Percentiles rank a stretch among this genome's conserved stretches.
These are phyloP conservation scores for Kokia cookei DNA, from an alignment of 441 rosid species.

Conservation along the genomic window DNA sequence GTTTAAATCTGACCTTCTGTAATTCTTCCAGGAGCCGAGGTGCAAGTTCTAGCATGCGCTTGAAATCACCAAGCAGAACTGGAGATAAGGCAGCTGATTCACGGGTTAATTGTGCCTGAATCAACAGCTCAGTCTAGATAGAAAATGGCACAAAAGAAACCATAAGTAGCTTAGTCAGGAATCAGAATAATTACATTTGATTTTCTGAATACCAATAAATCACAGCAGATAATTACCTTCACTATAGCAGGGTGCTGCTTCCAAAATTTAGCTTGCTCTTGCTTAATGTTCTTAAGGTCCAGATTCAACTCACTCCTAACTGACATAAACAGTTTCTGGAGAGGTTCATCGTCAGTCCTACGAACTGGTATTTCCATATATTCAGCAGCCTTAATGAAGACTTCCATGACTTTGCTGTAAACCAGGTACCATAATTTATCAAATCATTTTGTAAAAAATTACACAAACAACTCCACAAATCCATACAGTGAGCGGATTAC, in stretches of 20 bases:
- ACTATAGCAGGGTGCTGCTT: constrained; percentile 97
- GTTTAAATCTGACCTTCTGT: constrained; percentile 56
- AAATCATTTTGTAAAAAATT: background rate
- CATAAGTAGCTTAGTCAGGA: background rate
- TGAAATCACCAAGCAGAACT: constrained; percentile 73
- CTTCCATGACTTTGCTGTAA: constrained; percentile 97
- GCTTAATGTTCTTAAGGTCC: constrained; percentile 93
- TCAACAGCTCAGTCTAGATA: constrained; percentile 86
- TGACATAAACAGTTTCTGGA: constrained; percentile 89
- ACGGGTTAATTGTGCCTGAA: constrained; percentile 94
- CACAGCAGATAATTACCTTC: constrained; percentile 46
- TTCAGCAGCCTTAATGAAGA: constrained; percentile 94
- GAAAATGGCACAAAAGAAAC: constrained; percentile 14
- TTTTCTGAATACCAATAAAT: constrained; percentile 8
- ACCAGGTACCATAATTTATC: constrained; percentile 9
- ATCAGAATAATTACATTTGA: too few species aligned
- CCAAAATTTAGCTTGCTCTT: constrained; percentile 99
- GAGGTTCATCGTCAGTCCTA: constrained; percentile 93
- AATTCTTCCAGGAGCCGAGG: constrained; percentile 97
- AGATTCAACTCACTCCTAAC: constrained; percentile 96
- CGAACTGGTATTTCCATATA: constrained; percentile 96
- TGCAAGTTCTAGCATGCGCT: constrained; percentile 85
- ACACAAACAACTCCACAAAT: background rate
- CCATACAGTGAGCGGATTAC: background rate
- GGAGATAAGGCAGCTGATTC: constrained; percentile 75